phyloP scores from a whole-genome alignment of 106 monocot species.

The Dioscorea dumetorum region DNA sequence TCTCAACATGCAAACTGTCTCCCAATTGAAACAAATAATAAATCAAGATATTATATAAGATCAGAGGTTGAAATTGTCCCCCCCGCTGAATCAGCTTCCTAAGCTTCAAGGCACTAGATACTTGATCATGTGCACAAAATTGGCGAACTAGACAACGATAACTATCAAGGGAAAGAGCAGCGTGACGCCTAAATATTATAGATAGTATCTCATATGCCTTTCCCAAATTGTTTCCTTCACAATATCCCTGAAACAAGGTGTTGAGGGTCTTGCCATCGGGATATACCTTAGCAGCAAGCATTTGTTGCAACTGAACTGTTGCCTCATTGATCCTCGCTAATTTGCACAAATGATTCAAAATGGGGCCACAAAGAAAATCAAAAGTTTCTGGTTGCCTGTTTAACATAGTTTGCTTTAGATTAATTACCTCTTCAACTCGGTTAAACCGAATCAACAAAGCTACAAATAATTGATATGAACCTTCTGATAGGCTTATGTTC shows the following conservation, averaged over 20 bases:
- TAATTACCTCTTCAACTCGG: conserved; percentile 22
- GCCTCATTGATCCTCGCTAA: conserved; percentile 33
- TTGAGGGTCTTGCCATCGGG: conserved; percentile 43
- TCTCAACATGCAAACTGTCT: conserved; percentile 34
- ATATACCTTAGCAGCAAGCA: conserved; percentile 14
- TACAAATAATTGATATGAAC: conserved; percentile 24
- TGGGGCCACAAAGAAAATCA: conserved; percentile 15
- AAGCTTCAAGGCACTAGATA: conserved; percentile 31
- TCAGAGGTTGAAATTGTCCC: conserved; percentile 4
- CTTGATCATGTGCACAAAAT: conserved; percentile 15
- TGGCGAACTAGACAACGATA: conserved; percentile 54
- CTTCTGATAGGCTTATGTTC: conserved; percentile 13
- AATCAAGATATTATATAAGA: conserved; percentile 64
- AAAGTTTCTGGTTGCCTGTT: conserved; percentile 6
- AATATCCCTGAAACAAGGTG: conserved; percentile 42
- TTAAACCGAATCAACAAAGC: conserved; percentile 29
- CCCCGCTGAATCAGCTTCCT: conserved; percentile 28
- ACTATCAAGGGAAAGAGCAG: conserved; percentile 26
- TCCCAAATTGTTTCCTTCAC: conserved; percentile 26
- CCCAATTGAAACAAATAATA: conserved; percentile 61
- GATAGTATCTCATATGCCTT: conserved; percentile 44
- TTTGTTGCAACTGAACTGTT: conserved; percentile 40
- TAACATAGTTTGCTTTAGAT: conserved; percentile 33
- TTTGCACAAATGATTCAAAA: conserved; percentile 42
- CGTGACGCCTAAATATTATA: conserved; percentile 46